Base-by-base conservation (phyloP, 495 filamentous ascomycete species). In the Xylaria flabelliformis region DNA sequence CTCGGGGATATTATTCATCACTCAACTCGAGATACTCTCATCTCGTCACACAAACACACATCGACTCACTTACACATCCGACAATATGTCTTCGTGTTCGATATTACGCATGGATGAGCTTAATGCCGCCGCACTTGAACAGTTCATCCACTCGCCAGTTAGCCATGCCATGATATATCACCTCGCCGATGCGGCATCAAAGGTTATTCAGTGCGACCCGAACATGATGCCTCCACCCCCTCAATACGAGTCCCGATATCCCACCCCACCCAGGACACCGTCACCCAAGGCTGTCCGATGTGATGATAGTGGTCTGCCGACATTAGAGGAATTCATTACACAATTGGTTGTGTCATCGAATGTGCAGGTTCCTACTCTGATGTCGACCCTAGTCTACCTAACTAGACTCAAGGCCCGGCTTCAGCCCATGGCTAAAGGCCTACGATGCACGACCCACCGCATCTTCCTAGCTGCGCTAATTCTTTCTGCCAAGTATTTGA, bases 391-490 rank as follows among this genome's bases (percentile, higher is more conserved):
- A 4, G 94, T 99, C 78, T 99, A 98, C 85, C 91, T 99, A 59
- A 88, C 87, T 75, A 90, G 96, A 50, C 88, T 99, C 72, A 92
- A 90, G 79, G 85, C 90, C 66, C 90, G 93, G 48, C 88, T 99
- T 8, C 95, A 96, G 29, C 92, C 95, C 51, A 94, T 97, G 75
- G 97, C 96, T 75, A 98, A 98, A 85, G 96, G 96, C 74, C 93
- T 98, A 85, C 92, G 93, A 53, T 99, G 96, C 86, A 99, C 96
- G 17, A 94, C 96, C 55, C 96, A 99, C 78, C 92, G 96, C 72
- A 99, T 99, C 91, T 98, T 99, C 79, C 86, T 99, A 67, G 93
- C 97, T 29, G 89, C 93, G 5, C 88, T 98, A 71, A 97, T 98
- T 77, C 88, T 97, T 59, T 89, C 94, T 2, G 97, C 96, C 67